Base-by-base conservation (phyloP, 2,329 filamentous ascomycete species). In the Tolypocladium ovalisporum region DNA sequence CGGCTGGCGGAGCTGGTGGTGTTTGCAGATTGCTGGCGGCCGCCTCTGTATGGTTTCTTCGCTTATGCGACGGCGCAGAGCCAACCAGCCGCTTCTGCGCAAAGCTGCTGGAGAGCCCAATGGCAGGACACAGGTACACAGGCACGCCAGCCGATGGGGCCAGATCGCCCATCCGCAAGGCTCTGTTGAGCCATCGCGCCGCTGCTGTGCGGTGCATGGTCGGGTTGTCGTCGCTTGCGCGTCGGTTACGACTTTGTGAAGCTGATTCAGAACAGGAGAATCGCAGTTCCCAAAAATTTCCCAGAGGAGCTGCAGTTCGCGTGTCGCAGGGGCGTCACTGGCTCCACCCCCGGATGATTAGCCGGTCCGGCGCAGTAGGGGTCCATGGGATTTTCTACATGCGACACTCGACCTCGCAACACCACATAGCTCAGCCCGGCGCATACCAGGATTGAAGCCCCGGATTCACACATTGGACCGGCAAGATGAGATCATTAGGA, bases 401-500 rank as follows among this genome's bases (percentile, higher is more conserved):
- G 47, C 19, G 55, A 37, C 52, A 49, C 54, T 44, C 32, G 39
- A 40, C 47, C 27, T 52, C 58, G 47, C 47, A 49, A 35, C 54
- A 24, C 55, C 49, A 47, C 57, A 42, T 44, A 36, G 35, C 35
- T n/a, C 37, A 51, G 47, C 15, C 22, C 8, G n/a, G 37, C 39
- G 56, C 32, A 58, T 58, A 56, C 51, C 55, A 52, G 40, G n/a
- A 40, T 54, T 58, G 19, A 35, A 7, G 12, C 22, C 19, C 29
- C 19, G 29, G 44, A 27, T 27, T 19, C 44, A 27, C 29, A 49
- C 51, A 49, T 17, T 42, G 42, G 51, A 22, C 57, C 59, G 54
- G 54, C 66, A 71, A 63, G 34, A 74, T 74, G 72, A 68, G 71
- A 63, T 69, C 76, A 62, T 71, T 88, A 74, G 70, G 82, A 67